A percentile compares a stretch with the other conserved stretches of the same genome.
These are phyloP conservation scores for Fusarium piperis DNA, from an alignment of 2,329 filamentous ascomycete genomes.

Conservation along the genomic window DNA sequence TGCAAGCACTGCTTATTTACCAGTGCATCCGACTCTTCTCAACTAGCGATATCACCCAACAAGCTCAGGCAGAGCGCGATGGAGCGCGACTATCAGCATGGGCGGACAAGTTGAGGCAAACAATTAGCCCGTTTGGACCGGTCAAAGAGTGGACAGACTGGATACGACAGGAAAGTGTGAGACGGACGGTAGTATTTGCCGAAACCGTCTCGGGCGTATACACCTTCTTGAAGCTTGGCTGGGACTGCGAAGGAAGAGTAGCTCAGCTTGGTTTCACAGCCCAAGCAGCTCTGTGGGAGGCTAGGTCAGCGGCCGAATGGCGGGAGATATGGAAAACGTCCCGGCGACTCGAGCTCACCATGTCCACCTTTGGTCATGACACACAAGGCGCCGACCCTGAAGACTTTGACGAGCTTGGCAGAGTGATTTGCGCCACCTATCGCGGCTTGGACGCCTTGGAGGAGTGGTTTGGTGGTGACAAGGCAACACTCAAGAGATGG, in stretches of 20 bases:
- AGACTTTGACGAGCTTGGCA: conserved; percentile 6
- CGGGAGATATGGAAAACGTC: background rate
- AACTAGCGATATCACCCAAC: conserved; percentile 27
- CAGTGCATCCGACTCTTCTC: conserved; percentile 21
- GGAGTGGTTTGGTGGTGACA: conserved; percentile 6
- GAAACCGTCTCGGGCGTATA: conserved; percentile 1
- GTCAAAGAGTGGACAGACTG: background rate
- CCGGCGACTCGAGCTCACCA: background rate
- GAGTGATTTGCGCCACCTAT: background rate
- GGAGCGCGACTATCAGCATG: background rate
- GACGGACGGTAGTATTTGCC: conserved; percentile 7
- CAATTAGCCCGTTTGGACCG: background rate
- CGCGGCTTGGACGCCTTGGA: conserved; percentile 8
- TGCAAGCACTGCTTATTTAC: conserved; percentile 20
- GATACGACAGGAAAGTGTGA: conserved; percentile 7
- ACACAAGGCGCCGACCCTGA: background rate
- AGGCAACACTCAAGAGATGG: background rate
- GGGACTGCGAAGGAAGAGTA: background rate
- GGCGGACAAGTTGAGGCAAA: background rate
- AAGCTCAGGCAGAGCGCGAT: conserved; percentile 21
- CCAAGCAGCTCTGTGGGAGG: conserved; percentile 5
- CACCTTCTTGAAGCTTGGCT: conserved; percentile 2
- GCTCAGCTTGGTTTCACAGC: conserved; percentile 10
- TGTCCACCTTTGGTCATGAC: background rate
- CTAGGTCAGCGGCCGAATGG: conserved; percentile 10